phyloP scores from a whole-genome alignment of 345 rosid genomes.

The Moricandia arvensis region DNA sequence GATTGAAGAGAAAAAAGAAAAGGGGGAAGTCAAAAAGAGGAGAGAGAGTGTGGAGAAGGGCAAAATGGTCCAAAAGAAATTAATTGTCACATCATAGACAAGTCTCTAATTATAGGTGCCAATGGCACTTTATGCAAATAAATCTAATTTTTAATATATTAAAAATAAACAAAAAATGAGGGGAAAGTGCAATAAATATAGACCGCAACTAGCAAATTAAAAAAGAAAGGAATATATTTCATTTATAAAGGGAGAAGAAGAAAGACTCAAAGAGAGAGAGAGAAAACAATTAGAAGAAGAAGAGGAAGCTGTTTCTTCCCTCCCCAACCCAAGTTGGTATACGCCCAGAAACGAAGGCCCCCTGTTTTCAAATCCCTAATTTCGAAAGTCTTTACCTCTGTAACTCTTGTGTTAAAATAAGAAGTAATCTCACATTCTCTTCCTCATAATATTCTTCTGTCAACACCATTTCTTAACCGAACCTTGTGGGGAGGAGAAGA shows the following conservation, averaged over 20 bases:
- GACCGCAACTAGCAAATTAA: not conserved
- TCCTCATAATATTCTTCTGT: slow-evolving; percentile 41
- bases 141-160: no score
- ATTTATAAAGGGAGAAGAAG: not conserved
- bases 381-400: not conserved
- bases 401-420: slow-evolving; percentile 1
- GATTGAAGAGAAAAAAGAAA: no score
- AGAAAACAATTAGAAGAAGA: slow-evolving; percentile 16
- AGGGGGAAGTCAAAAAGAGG: no score
- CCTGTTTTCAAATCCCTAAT: no score
- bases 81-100: no score
- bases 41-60: no score
- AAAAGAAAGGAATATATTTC: not conserved
- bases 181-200: slow-evolving; percentile 28
- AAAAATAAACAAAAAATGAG: not conserved
- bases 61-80: no score
- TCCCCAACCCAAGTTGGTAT: slow-evolving; percentile 4
- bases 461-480: slow-evolving; percentile 37
- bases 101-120: no score
- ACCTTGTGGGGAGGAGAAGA: not conserved
- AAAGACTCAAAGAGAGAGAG: slow-evolving; percentile 18
- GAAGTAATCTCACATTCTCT: slow-evolving; percentile 42
- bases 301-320: slow-evolving; percentile 20
- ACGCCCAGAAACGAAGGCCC: slow-evolving; percentile 29
- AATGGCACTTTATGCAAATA: no score